These are phyloP conservation scores for Xylaria telfairii DNA, from an alignment of 495 filamentous ascomycete species.

Conservation along the genomic window DNA sequence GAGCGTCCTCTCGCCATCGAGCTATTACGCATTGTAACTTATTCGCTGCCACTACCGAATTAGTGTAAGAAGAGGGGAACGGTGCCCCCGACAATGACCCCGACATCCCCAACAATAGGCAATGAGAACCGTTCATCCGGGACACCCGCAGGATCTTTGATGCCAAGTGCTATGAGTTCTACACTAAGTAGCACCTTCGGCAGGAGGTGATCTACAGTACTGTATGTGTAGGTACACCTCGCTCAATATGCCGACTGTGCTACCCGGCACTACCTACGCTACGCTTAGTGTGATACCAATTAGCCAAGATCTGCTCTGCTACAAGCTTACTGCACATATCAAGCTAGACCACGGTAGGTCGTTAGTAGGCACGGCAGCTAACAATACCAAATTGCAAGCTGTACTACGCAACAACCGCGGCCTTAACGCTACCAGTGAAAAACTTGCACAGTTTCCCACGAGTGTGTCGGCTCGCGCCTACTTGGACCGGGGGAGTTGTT, in stretches of 20 bases:
- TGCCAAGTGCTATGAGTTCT: neutral
- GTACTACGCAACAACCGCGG: neutral
- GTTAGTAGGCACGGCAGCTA: neutral
- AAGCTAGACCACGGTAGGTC: neutral
- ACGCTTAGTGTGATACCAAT: neutral
- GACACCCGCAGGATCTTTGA: neutral
- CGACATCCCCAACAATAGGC: neutral
- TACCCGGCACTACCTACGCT: neutral
- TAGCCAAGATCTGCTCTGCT: neutral
- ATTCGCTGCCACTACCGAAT: neutral
- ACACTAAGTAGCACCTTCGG: neutral
- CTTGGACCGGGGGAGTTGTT: neutral
- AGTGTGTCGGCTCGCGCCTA: neutral
- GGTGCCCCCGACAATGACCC: neutral
- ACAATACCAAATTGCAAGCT: neutral
- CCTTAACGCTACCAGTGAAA: neutral
- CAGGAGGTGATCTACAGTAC: neutral
- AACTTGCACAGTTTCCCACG: neutral
- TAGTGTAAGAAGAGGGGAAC: neutral
- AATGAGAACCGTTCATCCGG: slow-evolving; percentile 9
- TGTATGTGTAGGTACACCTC: neutral
- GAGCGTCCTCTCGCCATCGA: neutral
- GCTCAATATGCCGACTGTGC: slow-evolving; percentile 1
- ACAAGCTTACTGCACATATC: slow-evolving; percentile 4
- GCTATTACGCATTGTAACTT: slow-evolving; percentile 7